Conservation (phyloP, 768 basidiomycete species). For the Agaricus sinodeliciosus region DNA sequence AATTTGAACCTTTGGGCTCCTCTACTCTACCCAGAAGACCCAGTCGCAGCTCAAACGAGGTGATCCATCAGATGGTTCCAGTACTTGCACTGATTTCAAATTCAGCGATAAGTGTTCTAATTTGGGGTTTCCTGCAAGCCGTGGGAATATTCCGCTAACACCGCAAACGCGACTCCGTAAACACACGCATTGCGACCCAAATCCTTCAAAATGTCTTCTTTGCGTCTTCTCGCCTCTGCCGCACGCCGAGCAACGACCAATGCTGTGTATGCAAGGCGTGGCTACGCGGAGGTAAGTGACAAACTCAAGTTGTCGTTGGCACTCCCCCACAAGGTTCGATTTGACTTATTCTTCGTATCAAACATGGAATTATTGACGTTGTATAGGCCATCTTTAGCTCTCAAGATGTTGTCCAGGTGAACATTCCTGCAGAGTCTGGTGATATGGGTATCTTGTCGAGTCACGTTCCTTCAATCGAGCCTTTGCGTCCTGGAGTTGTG, state of each 20-base stretch:
- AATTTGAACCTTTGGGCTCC: too few species aligned
- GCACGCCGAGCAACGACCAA: constrained; percentile 51
- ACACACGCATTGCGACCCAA: constrained; percentile 27
- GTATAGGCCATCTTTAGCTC: constrained; percentile 84
- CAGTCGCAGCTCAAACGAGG: too few species aligned
- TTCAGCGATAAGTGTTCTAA: neutral
- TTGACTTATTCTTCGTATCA: neutral
- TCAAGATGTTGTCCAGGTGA: constrained; percentile 91
- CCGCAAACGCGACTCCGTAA: constrained; percentile 31
- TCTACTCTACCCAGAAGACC: too few species aligned
- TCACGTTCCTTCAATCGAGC: constrained; percentile 96
- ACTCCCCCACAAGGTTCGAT: constrained; percentile 88
- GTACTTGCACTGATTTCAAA: too few species aligned
- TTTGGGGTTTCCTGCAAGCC: neutral
- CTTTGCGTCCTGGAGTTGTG: constrained; percentile 88
- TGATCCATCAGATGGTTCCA: too few species aligned
- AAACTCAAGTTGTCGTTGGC: constrained; percentile 91
- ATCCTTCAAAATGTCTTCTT: constrained; percentile 57
- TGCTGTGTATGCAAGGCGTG: constrained; percentile 56
- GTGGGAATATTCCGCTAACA: constrained; percentile 15
- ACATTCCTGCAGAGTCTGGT: constrained; percentile 87
- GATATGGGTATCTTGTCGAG: constrained; percentile 99
- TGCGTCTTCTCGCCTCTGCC: constrained; percentile 63
- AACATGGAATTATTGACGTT: neutral
- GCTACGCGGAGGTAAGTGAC: constrained; percentile 88